Percentiles rank a stretch among this genome's conserved stretches.
These are phyloP conservation scores for Magnusiomyces magnusii DNA, from an alignment of 1,139 yeast species.

Conservation along the genomic window DNA sequence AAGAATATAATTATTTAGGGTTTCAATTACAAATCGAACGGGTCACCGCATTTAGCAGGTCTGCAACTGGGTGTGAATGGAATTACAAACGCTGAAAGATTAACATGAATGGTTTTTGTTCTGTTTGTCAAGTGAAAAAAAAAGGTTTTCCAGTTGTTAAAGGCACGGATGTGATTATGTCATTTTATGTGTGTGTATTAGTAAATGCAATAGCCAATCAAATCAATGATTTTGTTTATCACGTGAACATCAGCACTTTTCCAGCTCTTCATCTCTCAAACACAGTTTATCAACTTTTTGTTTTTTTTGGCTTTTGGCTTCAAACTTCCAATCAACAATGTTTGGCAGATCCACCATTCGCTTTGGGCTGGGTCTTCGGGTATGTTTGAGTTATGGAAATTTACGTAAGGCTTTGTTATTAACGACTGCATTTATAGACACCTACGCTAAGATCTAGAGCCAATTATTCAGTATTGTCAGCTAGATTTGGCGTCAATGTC, in stretches of 20 bases:
- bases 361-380: constrained; percentile 1
- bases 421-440: neutral
- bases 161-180: too few relatives aligned
- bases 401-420: neutral
- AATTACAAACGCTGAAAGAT: neutral
- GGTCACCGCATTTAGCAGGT: neutral
- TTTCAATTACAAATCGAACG: too few relatives aligned
- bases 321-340: too few relatives aligned
- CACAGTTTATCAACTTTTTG: too few relatives aligned
- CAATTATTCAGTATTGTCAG: neutral
- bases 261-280: too few relatives aligned
- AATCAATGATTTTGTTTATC: neutral
- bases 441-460: neutral
- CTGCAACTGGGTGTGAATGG: neutral
- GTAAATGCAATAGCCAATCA: too few relatives aligned
- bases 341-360: constrained; percentile 1
- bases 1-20: too few relatives aligned
- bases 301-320: too few relatives aligned
- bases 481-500: neutral
- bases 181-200: too few relatives aligned
- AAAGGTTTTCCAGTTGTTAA: too few relatives aligned
- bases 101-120: neutral
- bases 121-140: too few relatives aligned
- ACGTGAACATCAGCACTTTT: neutral
- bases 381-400: neutral